Evolutionary conservation across 2,329 filamentous ascomycete genomes (phyloP).

Genomic region (Neofusicoccum ribis): DNA sequence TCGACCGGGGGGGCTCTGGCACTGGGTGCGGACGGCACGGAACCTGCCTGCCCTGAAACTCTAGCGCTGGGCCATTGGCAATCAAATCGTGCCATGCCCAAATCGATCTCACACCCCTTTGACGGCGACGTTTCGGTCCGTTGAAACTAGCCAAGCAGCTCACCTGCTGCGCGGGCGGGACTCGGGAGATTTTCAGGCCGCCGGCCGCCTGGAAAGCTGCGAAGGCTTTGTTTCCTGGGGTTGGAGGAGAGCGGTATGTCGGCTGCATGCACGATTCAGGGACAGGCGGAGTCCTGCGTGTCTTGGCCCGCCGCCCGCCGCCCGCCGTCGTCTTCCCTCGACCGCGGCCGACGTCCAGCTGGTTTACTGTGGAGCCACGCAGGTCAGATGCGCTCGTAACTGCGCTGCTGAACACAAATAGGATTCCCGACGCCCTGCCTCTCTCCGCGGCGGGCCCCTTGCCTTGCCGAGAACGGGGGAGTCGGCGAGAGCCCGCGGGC

Average conservation of each 20-base stretch:
- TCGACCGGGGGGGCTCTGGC: background rate
- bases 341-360: background rate
- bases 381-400: background rate
- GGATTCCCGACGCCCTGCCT: background rate
- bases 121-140: conserved; percentile 7
- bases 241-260: background rate
- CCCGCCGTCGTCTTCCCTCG: background rate
- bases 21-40: conserved; percentile 9
- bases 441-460: background rate
- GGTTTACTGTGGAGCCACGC: background rate
- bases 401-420: background rate
- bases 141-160: background rate
- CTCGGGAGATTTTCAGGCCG: conserved; percentile 10
- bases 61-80: conserved; percentile 5
- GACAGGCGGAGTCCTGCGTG: background rate
- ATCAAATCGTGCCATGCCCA: background rate
- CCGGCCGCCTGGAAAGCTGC: background rate
- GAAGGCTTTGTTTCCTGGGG: background rate
- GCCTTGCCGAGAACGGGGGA: background rate
- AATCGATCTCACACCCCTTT: background rate
- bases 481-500: background rate
- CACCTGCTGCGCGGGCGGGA: background rate
- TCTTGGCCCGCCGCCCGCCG: no score
- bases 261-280: conserved; percentile 9
- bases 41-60: conserved; percentile 14